Evolutionary conservation across 2,329 filamentous ascomycete species (phyloP).

Genomic region (Pestalotiopsis sp.): DNA sequence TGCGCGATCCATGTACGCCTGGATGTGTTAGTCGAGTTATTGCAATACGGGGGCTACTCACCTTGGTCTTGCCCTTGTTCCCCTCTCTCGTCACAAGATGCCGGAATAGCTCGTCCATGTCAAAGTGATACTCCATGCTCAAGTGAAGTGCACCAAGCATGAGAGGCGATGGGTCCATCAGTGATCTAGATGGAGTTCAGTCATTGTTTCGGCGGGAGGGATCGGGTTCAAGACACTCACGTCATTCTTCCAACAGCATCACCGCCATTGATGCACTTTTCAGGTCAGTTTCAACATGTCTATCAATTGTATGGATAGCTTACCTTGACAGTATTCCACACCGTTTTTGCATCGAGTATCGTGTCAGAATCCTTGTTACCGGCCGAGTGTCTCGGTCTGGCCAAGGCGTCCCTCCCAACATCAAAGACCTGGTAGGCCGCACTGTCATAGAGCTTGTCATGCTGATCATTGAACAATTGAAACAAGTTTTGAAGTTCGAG

Average conservation of each 20-base stretch:
- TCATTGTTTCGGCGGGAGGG: not conserved
- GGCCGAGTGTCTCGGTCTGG: conserved; percentile 38
- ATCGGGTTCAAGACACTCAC: conserved; percentile 37
- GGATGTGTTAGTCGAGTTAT: conserved; percentile 21
- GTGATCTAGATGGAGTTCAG: not conserved
- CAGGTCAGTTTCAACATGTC: not conserved
- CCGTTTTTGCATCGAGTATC: conserved; percentile 41
- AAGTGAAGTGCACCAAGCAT: conserved; percentile 62
- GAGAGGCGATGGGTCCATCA: conserved; percentile 57
- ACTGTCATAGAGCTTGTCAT: conserved; percentile 43
- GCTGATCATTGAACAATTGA: conserved; percentile 8
- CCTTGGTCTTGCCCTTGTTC: conserved; percentile 44
- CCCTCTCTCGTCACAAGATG: conserved; percentile 53
- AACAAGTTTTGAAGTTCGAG: conserved; percentile 1
- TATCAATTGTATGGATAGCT: too few species aligned
- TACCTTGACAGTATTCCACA: conserved; percentile 43
- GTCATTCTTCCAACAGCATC: conserved; percentile 58
- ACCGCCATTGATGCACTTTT: conserved; percentile 37
- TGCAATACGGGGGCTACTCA: conserved; percentile 5
- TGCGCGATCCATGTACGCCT: conserved; percentile 12
- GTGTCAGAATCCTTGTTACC: conserved; percentile 37
- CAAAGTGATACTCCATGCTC: conserved; percentile 59
- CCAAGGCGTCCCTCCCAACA: conserved; percentile 47
- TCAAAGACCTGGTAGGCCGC: conserved; percentile 62
- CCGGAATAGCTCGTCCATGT: conserved; percentile 62